Conservation (phyloP, 2,329 filamentous ascomycete genomes). For the Leptographium galeiforme region DNA sequence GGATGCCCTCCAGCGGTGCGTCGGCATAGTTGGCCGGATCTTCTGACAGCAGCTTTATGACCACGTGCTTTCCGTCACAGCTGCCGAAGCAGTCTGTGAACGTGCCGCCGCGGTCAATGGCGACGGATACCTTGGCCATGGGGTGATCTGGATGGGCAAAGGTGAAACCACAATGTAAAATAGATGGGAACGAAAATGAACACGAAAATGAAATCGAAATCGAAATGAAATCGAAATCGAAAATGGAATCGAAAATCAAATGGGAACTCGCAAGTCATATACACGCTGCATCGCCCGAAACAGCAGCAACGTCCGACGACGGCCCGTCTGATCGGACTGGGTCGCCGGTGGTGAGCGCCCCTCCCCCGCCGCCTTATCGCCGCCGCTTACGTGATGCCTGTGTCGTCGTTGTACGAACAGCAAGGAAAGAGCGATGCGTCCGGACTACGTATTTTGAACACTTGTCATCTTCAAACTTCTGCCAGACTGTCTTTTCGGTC, state of each 20-base stretch:
- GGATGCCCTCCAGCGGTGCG: conserved; percentile 54
- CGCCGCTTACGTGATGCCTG: background rate
- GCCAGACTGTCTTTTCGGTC: background rate
- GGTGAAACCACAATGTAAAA: no score
- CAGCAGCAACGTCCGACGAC: background rate
- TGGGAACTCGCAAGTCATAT: background rate
- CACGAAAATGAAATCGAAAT: background rate
- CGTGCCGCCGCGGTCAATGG: conserved; percentile 56
- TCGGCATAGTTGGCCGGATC: conserved; percentile 55
- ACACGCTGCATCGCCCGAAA: no score
- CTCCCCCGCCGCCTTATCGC: background rate
- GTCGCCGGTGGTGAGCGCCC: background rate
- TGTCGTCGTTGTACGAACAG: background rate
- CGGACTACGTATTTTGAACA: background rate
- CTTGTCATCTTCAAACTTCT: no score
- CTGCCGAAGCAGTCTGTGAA: conserved; percentile 89
- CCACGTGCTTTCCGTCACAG: conserved; percentile 34
- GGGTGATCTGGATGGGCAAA: background rate
- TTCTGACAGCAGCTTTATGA: conserved; percentile 57
- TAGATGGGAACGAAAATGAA: background rate
- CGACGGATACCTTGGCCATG: background rate
- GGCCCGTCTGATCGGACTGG: background rate
- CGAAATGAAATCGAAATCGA: background rate
- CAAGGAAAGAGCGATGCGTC: background rate
- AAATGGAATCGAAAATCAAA: background rate